Conservation (phyloP, 768 basidiomycete genomes). For the Lentinula lateritia region DNA sequence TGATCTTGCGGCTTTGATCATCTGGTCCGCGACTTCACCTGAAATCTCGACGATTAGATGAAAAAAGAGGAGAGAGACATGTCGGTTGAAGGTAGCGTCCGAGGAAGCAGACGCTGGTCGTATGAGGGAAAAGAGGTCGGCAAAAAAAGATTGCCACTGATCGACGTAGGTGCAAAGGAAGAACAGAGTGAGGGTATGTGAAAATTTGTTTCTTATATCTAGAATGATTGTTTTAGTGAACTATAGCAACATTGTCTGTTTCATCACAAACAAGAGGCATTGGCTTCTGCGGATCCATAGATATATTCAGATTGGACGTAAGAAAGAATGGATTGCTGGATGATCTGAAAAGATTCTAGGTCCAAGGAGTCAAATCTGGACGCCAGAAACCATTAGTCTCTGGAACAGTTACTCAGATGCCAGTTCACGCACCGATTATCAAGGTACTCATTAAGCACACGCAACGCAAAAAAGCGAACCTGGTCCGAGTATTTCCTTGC, state of each 20-base stretch:
- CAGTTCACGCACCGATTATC: constrained; percentile 64
- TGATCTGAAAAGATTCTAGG: constrained; percentile 58
- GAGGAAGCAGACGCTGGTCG: constrained; percentile 52
- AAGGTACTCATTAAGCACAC: constrained; percentile 77
- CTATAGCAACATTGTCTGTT: neutral
- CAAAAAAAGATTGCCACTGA: constrained; percentile 84
- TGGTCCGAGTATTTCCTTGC: constrained; percentile 62
- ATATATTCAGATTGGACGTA: constrained; percentile 91
- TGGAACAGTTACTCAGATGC: neutral
- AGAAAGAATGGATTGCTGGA: constrained; percentile 72
- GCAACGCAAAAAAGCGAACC: constrained; percentile 75
- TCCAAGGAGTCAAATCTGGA: constrained; percentile 63
- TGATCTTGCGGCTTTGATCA: constrained; percentile 81
- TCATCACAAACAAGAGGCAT: constrained; percentile 65
- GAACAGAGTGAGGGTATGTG: constrained; percentile 83
- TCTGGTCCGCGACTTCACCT: constrained; percentile 94
- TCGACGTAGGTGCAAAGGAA: constrained; percentile 84
- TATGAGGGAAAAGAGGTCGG: constrained; percentile 70
- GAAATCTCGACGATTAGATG: constrained; percentile 93
- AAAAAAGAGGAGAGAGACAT: constrained; percentile 85
- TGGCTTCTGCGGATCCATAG: constrained; percentile 76
- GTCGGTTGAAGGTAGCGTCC: constrained; percentile 65
- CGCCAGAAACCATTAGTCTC: neutral
- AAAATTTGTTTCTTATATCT: constrained; percentile 95
- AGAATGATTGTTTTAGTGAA: constrained; percentile 10